Evolutionary conservation across 306 rosid species (phyloP).

Genomic region (Quillaja saponaria): DNA sequence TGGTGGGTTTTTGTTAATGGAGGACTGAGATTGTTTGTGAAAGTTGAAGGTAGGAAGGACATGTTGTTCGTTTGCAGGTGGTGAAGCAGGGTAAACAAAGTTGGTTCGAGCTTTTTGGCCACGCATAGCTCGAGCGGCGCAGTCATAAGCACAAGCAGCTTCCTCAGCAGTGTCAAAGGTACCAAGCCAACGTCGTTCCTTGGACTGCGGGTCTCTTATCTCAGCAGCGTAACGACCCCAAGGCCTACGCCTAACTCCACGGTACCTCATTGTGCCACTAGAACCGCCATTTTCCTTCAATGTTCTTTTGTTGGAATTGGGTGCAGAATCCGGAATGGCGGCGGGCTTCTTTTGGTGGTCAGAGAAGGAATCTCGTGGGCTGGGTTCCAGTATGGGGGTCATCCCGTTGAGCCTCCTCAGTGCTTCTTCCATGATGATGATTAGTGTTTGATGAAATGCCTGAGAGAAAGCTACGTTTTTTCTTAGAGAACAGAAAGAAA

Average conservation of each 20-base stretch:
- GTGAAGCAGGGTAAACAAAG: constrained; percentile 58
- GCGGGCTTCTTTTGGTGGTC: constrained; percentile 20
- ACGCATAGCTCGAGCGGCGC: constrained; percentile 93
- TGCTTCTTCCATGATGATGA: constrained; percentile 68
- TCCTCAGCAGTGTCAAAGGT: constrained; percentile 98
- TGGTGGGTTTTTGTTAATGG: background rate
- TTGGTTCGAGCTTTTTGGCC: constrained; percentile 89
- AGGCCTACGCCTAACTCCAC: constrained; percentile 93
- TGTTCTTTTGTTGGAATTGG: constrained; percentile 37
- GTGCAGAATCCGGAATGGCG: background rate
- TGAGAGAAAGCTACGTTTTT: background rate
- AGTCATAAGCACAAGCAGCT: constrained; percentile 95
- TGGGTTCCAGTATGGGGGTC: constrained; percentile 26
- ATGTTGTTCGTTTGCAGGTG: constrained; percentile 31
- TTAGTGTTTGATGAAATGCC: background rate
- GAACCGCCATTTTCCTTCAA: constrained; percentile 32
- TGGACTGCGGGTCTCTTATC: constrained; percentile 85
- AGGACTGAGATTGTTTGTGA: constrained; percentile 31
- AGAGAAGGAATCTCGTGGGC: background rate
- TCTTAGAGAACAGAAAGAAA: no score
- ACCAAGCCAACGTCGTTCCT: constrained; percentile 94
- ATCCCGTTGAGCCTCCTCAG: constrained; percentile 52
- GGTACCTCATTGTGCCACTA: constrained; percentile 51
- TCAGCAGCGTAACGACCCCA: constrained; percentile 99
- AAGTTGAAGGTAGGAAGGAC: constrained; percentile 40